Evolutionary conservation across 345 rosid genomes (phyloP).

Genomic region (Jatropha curcas): DNA sequence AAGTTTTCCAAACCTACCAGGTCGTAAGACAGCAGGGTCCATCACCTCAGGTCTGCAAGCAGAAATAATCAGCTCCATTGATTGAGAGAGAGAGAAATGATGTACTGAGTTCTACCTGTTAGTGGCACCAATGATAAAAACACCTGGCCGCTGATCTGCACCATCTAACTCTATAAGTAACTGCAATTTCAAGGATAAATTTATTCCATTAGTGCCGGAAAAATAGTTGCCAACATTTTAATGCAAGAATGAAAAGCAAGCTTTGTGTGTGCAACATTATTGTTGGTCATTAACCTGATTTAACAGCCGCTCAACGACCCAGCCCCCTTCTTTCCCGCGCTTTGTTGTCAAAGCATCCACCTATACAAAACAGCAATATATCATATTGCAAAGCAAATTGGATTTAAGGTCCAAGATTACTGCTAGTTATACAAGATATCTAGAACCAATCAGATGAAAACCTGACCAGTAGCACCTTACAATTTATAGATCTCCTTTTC

Average conservation of each 20-base stretch:
- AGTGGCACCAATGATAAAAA: slow-evolving; percentile 91
- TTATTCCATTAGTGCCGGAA: not conserved
- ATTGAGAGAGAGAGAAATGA: not conserved
- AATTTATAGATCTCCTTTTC: not conserved
- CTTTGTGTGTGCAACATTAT: not conserved
- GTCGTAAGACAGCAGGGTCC: slow-evolving; percentile 82
- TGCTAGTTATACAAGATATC: not conserved
- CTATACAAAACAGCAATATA: slow-evolving; percentile 37
- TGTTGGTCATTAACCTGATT: slow-evolving; percentile 52
- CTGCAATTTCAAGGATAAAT: slow-evolving; percentile 40
- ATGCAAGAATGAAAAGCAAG: not conserved
- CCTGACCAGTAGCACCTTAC: not conserved
- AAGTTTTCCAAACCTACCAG: slow-evolving; percentile 92
- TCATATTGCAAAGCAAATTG: not conserved
- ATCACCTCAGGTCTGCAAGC: slow-evolving; percentile 76
- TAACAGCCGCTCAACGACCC: slow-evolving; percentile 74
- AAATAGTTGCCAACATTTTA: not conserved
- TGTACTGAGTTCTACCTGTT: slow-evolving; percentile 47
- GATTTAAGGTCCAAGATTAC: not conserved
- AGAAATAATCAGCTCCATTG: slow-evolving; percentile 21
- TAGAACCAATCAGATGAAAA: not conserved
- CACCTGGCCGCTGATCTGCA: slow-evolving; percentile 72
- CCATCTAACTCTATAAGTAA: slow-evolving; percentile 90
- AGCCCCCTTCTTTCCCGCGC: slow-evolving; percentile 93
- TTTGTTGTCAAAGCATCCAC: slow-evolving; percentile 93